phyloP scores from a whole-genome alignment of 495 filamentous ascomycete genomes.

The Podospora fimiseda region DNA sequence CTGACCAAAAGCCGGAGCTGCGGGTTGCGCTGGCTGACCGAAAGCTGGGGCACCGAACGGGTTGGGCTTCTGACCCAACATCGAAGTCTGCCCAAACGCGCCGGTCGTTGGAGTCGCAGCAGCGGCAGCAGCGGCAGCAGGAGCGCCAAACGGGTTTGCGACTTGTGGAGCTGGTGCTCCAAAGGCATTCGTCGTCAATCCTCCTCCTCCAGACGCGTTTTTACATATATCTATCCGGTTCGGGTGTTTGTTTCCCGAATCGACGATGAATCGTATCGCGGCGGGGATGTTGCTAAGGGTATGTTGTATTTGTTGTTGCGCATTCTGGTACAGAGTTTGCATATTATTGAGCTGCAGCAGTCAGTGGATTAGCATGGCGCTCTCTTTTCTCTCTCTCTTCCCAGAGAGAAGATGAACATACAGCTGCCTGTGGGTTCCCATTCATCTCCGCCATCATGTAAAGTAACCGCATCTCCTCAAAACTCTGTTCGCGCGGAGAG shows the following conservation, averaged over 20 bases:
- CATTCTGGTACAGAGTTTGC: slow-evolving; percentile 48
- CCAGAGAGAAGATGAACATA: slow-evolving; percentile 27
- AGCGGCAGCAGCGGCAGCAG: slow-evolving; percentile 9
- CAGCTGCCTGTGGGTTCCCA: slow-evolving; percentile 57
- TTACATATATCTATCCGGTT: slow-evolving; percentile 71
- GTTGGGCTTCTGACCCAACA: slow-evolving; percentile 18
- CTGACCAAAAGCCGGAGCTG: slow-evolving; percentile 3
- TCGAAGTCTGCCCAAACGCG: slow-evolving; percentile 24
- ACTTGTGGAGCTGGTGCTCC: slow-evolving; percentile 1
- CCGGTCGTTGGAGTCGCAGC: slow-evolving; percentile 2
- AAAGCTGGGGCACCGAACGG: slow-evolving; percentile 22
- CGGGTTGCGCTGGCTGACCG: not conserved
- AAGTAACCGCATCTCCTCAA: slow-evolving; percentile 70
- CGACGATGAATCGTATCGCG: slow-evolving; percentile 65
- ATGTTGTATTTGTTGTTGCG: slow-evolving; percentile 61
- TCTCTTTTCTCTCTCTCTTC: not conserved
- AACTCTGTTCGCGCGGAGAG: slow-evolving; percentile 68
- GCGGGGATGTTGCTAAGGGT: slow-evolving; percentile 60
- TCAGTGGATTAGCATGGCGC: slow-evolving; percentile 6
- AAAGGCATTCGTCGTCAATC: slow-evolving; percentile 10
- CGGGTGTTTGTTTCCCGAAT: slow-evolving; percentile 65
- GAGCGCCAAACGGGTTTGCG: slow-evolving; percentile 30
- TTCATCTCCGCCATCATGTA: slow-evolving; percentile 54
- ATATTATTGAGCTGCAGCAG: slow-evolving; percentile 52
- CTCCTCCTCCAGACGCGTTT: slow-evolving; percentile 10